phyloP scores from a whole-genome alignment of 139 green algal genomes.

The Chlamydomonas applanata region DNA sequence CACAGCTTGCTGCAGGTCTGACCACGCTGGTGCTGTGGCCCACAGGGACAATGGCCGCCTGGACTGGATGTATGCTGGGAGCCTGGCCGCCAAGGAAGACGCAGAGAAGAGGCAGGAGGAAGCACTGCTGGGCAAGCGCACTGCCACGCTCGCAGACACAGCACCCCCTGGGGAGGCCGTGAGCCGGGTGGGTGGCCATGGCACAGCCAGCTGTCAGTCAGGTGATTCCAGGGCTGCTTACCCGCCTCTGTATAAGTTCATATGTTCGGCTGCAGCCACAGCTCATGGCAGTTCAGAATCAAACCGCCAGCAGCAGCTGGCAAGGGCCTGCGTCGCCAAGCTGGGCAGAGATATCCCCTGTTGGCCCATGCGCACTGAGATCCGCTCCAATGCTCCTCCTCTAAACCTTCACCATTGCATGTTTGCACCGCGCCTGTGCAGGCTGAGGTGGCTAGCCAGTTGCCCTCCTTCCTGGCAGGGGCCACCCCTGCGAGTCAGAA shows the following conservation, averaged over 20 bases:
- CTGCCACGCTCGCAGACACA: constrained; percentile 35
- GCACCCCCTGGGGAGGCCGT: constrained; percentile 20
- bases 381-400: too few species aligned
- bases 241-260: neutral
- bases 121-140: constrained; percentile 61
- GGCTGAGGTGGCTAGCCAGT: constrained; percentile 16
- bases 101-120: constrained; percentile 65
- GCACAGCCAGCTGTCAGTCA: too few species aligned
- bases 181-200: constrained; percentile 1
- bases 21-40: neutral
- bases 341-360: too few species aligned
- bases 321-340: too few species aligned
- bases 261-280: constrained; percentile 8
- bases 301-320: too few species aligned
- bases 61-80: constrained; percentile 95
- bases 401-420: too few species aligned
- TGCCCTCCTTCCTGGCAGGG: constrained; percentile 65
- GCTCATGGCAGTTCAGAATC: too few species aligned
- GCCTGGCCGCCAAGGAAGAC: constrained; percentile 74
- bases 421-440: too few species aligned
- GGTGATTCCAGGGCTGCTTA: too few species aligned
- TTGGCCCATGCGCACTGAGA: too few species aligned
- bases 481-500: constrained; percentile 72
- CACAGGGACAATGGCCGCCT: constrained; percentile 64
- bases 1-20: too few species aligned